Evolutionary conservation across 2,329 filamentous ascomycete species (phyloP), one percentile per base, ranked within the genome.

Genomic region (Talaromyces marneffei): DNA sequence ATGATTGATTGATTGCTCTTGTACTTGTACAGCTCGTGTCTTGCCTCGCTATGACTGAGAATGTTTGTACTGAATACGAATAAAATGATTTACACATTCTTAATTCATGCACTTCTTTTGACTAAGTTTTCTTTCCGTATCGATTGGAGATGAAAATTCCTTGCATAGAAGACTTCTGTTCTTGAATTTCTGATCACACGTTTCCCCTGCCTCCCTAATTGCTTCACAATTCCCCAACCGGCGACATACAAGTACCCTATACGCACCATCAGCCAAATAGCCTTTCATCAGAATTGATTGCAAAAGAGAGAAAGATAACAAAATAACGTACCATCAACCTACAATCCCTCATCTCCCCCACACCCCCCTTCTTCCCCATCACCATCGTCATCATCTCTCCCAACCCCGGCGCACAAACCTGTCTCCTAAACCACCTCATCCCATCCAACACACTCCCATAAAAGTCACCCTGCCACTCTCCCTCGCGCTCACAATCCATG

Each of bases 201-300:
- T 39, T 5, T 39, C 16, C 16, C 16, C 16, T 18, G 8, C 8
- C 27, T 20, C n/a, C 16, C 16, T 2, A 16, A 37, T 16, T 4
- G 10, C 20, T 16, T 62, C 31, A 62, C 3, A 39, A 6, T 18
- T 59, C 56, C 6, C 16, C 31, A 12, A 52, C 52, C n/a, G 48
- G 27, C 16, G 60, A 62, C 56, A 62, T 27, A 56, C 56, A 62
- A 46, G 31, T 62, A 7, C 60, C 60, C 60, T 62, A 42, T 18
- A 48, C 3, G 4, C 12, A 5, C 10, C 2, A 2, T 29, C 4
- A 14, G 23, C 6, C 37, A 31, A n/a, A 1, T 56, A 25, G 48
- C 53, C 20, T 25, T n/a, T 16, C 16, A 20, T 18, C 18, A 53
- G 25, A 37, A 14, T 9, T 14, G 4, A 14, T 7, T 14, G 4